Conservation (phyloP, 23 red algal species). For the Pyropia haitanensis region DNA sequence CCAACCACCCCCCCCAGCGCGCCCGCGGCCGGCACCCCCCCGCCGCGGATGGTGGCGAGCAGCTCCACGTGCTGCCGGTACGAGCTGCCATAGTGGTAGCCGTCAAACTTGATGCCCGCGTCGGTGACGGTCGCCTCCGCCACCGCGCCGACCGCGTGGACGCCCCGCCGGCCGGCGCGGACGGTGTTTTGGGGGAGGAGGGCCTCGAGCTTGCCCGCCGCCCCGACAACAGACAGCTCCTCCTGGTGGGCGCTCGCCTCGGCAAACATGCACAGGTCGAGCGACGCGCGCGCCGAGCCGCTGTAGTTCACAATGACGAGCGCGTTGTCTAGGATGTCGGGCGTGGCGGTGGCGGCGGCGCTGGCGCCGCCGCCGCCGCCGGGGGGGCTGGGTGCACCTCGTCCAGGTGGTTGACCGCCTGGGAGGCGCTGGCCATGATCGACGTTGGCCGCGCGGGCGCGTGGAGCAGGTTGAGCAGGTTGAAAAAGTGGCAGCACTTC, state of each 20-base stretch:
- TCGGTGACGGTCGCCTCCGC: conserved; percentile 22
- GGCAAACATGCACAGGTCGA: conserved; percentile 79
- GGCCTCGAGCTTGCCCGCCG: conserved; percentile 49
- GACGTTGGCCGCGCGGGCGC: conserved; percentile 12
- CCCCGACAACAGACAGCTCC: conserved; percentile 34
- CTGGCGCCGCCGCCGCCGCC: too few species aligned
- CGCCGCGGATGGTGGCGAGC: conserved; percentile 10
- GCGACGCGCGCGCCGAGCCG: conserved; percentile 27
- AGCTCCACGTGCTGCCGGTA: conserved; percentile 52
- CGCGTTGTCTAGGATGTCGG: conserved; percentile 60
- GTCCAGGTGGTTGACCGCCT: conserved; percentile 55
- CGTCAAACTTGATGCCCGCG: conserved; percentile 28
- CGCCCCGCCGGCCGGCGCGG: conserved; percentile 25
- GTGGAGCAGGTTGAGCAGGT: conserved; percentile 51
- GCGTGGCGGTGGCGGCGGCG: conserved; percentile 10
- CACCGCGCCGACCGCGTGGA: conserved; percentile 35
- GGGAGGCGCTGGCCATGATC: conserved; percentile 37
- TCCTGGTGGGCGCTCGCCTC: conserved; percentile 52
- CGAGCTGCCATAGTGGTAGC: conserved; percentile 61
- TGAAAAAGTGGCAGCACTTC: conserved; percentile 76
- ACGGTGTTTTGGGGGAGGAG: conserved; percentile 46
- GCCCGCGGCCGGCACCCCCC: background rate
- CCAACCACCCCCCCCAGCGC: conserved; percentile 8
- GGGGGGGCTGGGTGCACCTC: conserved; percentile 19
- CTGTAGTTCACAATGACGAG: conserved; percentile 58